phyloP scores from a whole-genome alignment of 106 monocot species.

The Agapanthus africanus region DNA sequence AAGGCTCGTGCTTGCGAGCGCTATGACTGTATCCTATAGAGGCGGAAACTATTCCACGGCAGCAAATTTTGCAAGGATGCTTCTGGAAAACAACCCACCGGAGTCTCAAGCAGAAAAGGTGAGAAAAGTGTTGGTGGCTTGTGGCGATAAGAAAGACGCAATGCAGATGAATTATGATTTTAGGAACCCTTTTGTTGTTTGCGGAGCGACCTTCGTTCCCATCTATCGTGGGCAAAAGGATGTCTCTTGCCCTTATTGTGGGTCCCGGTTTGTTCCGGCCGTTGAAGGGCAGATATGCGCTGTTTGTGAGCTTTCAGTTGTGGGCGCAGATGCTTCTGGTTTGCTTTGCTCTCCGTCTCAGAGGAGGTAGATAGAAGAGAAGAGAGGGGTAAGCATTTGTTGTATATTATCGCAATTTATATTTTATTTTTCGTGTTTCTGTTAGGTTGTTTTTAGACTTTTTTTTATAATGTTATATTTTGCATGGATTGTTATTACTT shows the following conservation, averaged over 20 bases:
- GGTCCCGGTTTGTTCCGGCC: constrained; percentile 52
- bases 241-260: constrained; percentile 70
- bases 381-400: no score
- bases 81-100: constrained; percentile 61
- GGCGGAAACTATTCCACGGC: constrained; percentile 58
- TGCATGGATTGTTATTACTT: no score
- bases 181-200: constrained; percentile 83
- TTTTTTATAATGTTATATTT: no score
- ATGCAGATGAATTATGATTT: constrained; percentile 68
- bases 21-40: constrained; percentile 67
- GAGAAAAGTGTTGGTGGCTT: constrained; percentile 52
- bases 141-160: constrained; percentile 44
- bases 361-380: constrained; percentile 27
- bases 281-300: constrained; percentile 56
- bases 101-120: constrained; percentile 49
- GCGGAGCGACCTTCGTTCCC: constrained; percentile 73
- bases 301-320: constrained; percentile 82
- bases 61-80: constrained; percentile 73
- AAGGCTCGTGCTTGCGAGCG: constrained; percentile 61
- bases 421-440: no score
- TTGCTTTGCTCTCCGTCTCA: constrained; percentile 68
- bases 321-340: constrained; percentile 78
- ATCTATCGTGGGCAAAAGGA: constrained; percentile 94
- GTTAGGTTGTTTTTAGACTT: no score
- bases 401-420: no score